Evolutionary conservation across 176 grass and related monocot species (phyloP).

Genomic region (Lolium rigidum): DNA sequence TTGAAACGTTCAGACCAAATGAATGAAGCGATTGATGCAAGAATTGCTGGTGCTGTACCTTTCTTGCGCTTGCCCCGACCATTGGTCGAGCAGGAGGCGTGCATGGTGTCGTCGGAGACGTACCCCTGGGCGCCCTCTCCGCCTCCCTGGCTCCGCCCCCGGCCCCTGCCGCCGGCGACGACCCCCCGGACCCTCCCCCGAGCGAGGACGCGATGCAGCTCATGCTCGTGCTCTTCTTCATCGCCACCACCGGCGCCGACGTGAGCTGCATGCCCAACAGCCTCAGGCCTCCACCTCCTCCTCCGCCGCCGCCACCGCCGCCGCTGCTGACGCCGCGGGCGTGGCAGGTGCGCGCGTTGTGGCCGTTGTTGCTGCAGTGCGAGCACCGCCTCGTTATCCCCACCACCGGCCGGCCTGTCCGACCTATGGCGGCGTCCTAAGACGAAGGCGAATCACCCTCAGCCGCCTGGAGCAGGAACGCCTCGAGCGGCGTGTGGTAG

Average conservation of each 20-base stretch:
- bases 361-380: too few relatives aligned
- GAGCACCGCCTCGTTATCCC: too few relatives aligned
- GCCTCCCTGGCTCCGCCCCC: constrained; percentile 39
- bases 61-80: constrained; percentile 82
- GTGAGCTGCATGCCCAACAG: constrained; percentile 84
- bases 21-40: neutral
- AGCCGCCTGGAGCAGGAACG: too few relatives aligned
- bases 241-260: constrained; percentile 38
- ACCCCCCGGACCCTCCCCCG: constrained; percentile 38
- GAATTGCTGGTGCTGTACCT: constrained; percentile 36
- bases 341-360: too few relatives aligned
- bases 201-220: constrained; percentile 78
- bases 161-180: constrained; percentile 30
- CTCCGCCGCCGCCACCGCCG: constrained; percentile 14
- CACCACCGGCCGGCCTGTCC: too few relatives aligned
- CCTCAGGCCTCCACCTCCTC: constrained; percentile 43
- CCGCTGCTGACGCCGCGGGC: too few relatives aligned
- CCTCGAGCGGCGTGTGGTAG: too few relatives aligned
- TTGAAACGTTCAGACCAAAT: neutral
- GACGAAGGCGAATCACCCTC: too few relatives aligned
- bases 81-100: constrained; percentile 81
- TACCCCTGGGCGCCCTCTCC: constrained; percentile 56
- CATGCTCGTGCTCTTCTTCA: constrained; percentile 99
- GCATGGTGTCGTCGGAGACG: constrained; percentile 72
- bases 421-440: too few relatives aligned